Base-by-base conservation (phyloP, 2,329 filamentous ascomycete genomes). In the Niveomyces coronatus region DNA sequence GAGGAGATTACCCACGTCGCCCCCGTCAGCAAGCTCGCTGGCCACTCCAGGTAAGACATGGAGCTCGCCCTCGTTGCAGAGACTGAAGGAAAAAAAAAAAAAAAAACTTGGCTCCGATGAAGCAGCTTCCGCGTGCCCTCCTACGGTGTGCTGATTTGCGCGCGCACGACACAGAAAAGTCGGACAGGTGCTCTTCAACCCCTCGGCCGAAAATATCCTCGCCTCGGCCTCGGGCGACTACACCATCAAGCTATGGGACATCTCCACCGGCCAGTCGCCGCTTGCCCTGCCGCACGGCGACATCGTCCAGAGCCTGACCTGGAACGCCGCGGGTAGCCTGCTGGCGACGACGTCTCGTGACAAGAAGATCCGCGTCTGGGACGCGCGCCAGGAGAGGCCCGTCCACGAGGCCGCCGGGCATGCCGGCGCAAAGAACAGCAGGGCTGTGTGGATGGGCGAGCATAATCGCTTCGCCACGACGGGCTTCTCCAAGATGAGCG, bases 291-390 rank as follows among this genome's bases (percentile, higher is more conserved):
- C 84, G 63, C 83, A 95, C 60, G 77, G 74, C 47, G 91, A 98
- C 53, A 88, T 95, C 48, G 84, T 96, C 27, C 91, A 96, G 63
- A 94, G 86, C 45, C 70, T 96, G 52, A 93, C 89, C 20, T 98
- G 89, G 89, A 95, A 85, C 62, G 86, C 87, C 47, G 82, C 84
- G 50, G 91, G 91, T 43, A 79, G 79, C 40, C 71, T 91, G 57
- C 66, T 98, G 43, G 88, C 84, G 34, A 96, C 91, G 7, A 96
- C 91, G 8, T 94, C 87, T 44, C 78, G 91, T 53, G 91, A 98
- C 74, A 98, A 98, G 80, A 95, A 94, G 69, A 73, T 98, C 47
- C 82, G 91, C 44, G 80, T 96, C 46, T 98, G 91, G 91, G 91
- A 98, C 70, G 86, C 89, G 42, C 82, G 91, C 56, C 88, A 95